Conservation (phyloP, 73 alveolate species). For the Paramecium sonneborni region DNA sequence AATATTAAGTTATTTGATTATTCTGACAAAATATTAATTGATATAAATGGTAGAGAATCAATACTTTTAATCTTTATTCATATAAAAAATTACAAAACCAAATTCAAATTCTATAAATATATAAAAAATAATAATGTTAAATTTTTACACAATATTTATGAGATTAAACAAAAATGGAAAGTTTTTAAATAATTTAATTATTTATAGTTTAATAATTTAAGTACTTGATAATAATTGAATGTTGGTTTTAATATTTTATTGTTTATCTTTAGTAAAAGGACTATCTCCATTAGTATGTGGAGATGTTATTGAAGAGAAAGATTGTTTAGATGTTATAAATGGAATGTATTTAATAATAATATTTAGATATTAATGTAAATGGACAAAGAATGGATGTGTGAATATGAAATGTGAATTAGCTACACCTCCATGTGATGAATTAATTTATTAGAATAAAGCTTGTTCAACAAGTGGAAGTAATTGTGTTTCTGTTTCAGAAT, state of each 20-base stretch:
- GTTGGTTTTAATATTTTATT: not conserved
- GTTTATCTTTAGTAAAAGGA: not conserved
- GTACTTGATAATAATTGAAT: too few relatives aligned
- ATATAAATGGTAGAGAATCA: too few relatives aligned
- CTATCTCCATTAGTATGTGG: not conserved
- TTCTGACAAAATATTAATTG: too few relatives aligned
- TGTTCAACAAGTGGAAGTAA: conserved; percentile 8
- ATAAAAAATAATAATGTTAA: conserved; percentile 1
- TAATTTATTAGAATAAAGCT: not conserved
- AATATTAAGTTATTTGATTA: not conserved
- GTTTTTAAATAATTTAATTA: too few relatives aligned
- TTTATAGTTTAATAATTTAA: too few relatives aligned
- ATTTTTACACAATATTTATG: too few relatives aligned
- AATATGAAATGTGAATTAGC: not conserved
- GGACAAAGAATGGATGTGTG: not conserved
- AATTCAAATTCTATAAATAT: conserved; percentile 35
- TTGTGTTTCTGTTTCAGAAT: conserved; percentile 20
- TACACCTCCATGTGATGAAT: not conserved
- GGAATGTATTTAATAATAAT: not conserved
- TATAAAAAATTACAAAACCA: too few relatives aligned
- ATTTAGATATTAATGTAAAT: conserved; percentile 11
- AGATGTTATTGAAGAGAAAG: not conserved
- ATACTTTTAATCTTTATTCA: too few relatives aligned
- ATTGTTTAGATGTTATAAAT: not conserved
- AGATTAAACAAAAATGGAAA: too few relatives aligned